A percentile compares a stretch with the other conserved stretches of the same genome.
phyloP scores from a whole-genome alignment of 1,284 basidiomycete genomes.

The Tranzscheliella williamsii region DNA sequence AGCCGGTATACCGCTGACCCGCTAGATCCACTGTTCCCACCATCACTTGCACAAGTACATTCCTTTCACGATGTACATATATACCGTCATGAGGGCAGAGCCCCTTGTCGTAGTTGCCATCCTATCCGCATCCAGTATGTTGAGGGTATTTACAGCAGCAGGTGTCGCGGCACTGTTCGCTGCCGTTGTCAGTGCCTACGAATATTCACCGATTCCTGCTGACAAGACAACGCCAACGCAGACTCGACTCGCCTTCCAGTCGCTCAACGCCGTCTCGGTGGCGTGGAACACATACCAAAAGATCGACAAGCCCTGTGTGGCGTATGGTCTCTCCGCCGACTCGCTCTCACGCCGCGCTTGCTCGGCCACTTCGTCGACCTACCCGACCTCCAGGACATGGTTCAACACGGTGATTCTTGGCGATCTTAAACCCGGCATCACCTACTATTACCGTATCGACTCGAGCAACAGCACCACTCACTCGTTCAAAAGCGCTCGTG shows the following conservation, averaged over 20 bases:
- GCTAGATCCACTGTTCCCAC: too few relatives aligned
- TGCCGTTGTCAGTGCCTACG: conserved; percentile 3
- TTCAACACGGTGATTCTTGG: conserved; percentile 34
- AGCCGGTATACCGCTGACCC: too few relatives aligned
- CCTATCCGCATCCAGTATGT: background rate
- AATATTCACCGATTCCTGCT: conserved; percentile 20
- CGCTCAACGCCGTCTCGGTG: conserved; percentile 35
- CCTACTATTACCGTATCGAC: conserved; percentile 46
- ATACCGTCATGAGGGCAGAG: too few relatives aligned
- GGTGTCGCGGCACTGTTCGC: conserved; percentile 8
- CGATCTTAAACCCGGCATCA: conserved; percentile 28
- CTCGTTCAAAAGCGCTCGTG: conserved; percentile 25
- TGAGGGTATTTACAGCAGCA: conserved; percentile 9
- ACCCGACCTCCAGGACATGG: conserved; percentile 44
- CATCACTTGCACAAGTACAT: too few relatives aligned
- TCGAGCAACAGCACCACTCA: conserved; percentile 21
- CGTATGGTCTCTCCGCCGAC: conserved; percentile 19
- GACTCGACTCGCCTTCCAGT: conserved; percentile 24
- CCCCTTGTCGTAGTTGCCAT: too few relatives aligned
- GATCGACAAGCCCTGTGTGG: conserved; percentile 22
- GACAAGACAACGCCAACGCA: conserved; percentile 45
- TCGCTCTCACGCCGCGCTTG: conserved; percentile 11
- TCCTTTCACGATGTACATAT: too few relatives aligned
- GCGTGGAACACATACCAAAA: conserved; percentile 46
- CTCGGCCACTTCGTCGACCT: conserved; percentile 32